Evolutionary conservation across 2,329 filamentous ascomycete species (phyloP), one percentile per base, ranked within the genome.

Genomic region (Pyricularia sp.): DNA sequence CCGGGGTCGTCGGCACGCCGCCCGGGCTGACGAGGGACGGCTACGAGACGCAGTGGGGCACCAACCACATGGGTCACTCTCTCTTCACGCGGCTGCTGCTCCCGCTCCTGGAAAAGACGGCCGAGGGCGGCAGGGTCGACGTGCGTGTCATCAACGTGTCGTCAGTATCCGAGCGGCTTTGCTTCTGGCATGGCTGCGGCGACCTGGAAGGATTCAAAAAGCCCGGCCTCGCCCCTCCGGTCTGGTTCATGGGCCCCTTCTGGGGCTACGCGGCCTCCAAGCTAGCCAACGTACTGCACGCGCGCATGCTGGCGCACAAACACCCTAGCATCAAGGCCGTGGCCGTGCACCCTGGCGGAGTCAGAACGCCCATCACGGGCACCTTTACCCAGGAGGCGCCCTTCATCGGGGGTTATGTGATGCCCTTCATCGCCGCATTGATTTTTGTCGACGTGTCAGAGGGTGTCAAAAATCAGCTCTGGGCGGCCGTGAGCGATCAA

Each of bases 21-120:
- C 71, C 78, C 0, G 75, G 72, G 2, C 71, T 78, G 12, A 82
- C 81, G 1, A 69, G 71, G 6, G 79, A 83, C 12, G 81, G 81
- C 36, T 84, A 83, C 73, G 83, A 85, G 73, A 70, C 79, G 9
- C 79, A 82, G 68, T 83, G 84, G 70, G 81, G 78, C 7, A 81
- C 79, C 10, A 85, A 85, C 71, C 81, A 84, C 73, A 70, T 84
- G 25, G 81, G 81, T 25, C 82, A 84, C 68, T 80, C 81, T 1
- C 74, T 82, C 0, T 76, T 84, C 3, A 77, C 76, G 42, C 77
- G 79, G 64, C 74, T 79, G 2, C 72, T 83, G 11, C 68, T 74
- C 9, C 75, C 75, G 1, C 58, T 73, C 3, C 71, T 78, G 4
- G 66, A 70, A 14, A 68, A 72, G 10, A 77, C 76, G 28, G 71